Percentiles rank a stretch among this genome's conserved stretches.
Evolutionary conservation across 306 rosid genomes (phyloP).

Genomic region (Betula pendula): DNA sequence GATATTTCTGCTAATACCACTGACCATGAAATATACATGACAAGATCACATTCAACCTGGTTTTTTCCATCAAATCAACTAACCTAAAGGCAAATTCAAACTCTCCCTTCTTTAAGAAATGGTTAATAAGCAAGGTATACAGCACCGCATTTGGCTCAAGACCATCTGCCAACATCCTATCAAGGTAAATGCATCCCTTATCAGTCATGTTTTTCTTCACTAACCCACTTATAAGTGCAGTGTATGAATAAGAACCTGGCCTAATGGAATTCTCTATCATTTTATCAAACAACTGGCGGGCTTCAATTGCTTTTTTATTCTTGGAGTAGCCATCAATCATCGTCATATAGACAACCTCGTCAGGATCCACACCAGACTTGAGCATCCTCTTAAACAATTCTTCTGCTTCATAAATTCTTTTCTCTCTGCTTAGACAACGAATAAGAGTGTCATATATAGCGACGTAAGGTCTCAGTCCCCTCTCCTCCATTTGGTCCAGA

Average conservation of each 20-base stretch:
- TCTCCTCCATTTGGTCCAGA: constrained; percentile 29
- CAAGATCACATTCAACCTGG: constrained; percentile 33
- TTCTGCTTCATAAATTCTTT: constrained; percentile 41
- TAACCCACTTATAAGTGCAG: constrained; percentile 43
- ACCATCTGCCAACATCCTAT: constrained; percentile 44
- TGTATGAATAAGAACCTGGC: constrained; percentile 45
- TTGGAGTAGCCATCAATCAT: constrained; percentile 42
- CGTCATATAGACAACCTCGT: constrained; percentile 33
- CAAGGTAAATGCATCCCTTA: constrained; percentile 40
- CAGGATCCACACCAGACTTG: constrained; percentile 45
- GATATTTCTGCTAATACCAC: constrained; percentile 39
- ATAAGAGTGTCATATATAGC: constrained; percentile 45
- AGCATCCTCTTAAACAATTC: constrained; percentile 45
- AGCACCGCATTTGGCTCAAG: constrained; percentile 38
- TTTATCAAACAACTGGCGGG: constrained; percentile 36
- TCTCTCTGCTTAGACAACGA: constrained; percentile 33
- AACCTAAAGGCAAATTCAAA: constrained; percentile 40
- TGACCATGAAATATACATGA: constrained; percentile 29
- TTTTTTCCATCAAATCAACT: constrained; percentile 36
- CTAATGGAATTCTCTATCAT: constrained; percentile 42
- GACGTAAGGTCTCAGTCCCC: constrained; percentile 36
- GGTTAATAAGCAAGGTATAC: constrained; percentile 37
- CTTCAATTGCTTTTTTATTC: constrained; percentile 42
- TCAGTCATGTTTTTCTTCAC: constrained; percentile 41
- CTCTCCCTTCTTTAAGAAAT: constrained; percentile 39